phyloP scores from a whole-genome alignment of 2,329 filamentous ascomycete species.

The Paracoccidioides lutzii region DNA sequence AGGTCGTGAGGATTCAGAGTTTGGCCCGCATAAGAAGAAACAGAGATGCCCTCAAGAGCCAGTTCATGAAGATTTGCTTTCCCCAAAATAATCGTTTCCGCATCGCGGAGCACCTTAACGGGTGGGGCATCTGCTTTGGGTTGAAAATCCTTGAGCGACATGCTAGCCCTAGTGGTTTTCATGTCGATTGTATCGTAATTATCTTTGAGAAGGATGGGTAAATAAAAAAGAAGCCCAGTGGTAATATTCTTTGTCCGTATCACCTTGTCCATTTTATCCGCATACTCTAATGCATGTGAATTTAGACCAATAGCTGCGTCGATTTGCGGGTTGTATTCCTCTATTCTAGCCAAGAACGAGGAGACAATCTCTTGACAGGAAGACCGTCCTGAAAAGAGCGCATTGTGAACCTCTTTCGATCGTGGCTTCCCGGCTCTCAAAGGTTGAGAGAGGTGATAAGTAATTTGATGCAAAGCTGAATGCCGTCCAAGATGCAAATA shows the following conservation, averaged over 20 bases:
- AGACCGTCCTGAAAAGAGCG: slow-evolving; percentile 40
- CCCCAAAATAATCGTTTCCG: slow-evolving; percentile 46
- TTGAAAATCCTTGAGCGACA: slow-evolving; percentile 38
- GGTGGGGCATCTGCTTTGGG: slow-evolving; percentile 37
- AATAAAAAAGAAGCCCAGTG: slow-evolving; percentile 44
- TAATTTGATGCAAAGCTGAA: background rate
- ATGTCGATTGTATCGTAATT: slow-evolving; percentile 46
- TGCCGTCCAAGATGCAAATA: background rate
- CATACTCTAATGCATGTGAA: slow-evolving; percentile 34
- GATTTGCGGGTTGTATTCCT: slow-evolving; percentile 42
- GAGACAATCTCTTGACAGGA: slow-evolving; percentile 44
- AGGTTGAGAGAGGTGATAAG: slow-evolving; percentile 13
- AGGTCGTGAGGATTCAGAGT: slow-evolving; percentile 54
- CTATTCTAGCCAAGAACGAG: slow-evolving; percentile 45
- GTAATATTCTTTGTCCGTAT: slow-evolving; percentile 31
- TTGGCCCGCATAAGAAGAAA: slow-evolving; percentile 51
- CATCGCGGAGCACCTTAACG: slow-evolving; percentile 37
- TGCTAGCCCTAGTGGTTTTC: slow-evolving; percentile 45
- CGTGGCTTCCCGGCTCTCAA: slow-evolving; percentile 47
- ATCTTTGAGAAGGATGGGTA: slow-evolving; percentile 52
- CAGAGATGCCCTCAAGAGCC: slow-evolving; percentile 49
- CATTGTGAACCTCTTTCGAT: slow-evolving; percentile 44
- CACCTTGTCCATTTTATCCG: slow-evolving; percentile 37
- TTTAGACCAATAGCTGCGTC: slow-evolving; percentile 47
- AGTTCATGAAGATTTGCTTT: slow-evolving; percentile 53